Evolutionary conservation across 495 filamentous ascomycete species (phyloP).

Genomic region (Polyplosphaeria fusca): DNA sequence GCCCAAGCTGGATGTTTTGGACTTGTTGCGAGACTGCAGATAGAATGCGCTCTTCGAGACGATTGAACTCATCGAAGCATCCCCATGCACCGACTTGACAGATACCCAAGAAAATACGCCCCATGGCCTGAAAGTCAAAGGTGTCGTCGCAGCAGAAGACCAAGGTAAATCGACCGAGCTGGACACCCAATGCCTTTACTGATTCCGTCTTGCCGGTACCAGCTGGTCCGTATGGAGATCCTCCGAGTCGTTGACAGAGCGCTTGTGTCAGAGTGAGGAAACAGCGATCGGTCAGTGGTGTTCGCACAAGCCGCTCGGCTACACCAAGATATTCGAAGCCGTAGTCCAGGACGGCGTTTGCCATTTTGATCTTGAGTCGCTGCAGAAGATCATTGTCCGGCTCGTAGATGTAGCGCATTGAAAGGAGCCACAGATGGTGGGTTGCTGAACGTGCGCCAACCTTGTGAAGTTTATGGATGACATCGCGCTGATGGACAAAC

Average conservation of each 20-base stretch:
- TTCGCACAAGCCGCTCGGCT: slow-evolving; percentile 90
- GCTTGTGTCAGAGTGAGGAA: slow-evolving; percentile 97
- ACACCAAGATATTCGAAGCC: slow-evolving; percentile 98
- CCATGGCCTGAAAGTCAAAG: slow-evolving; percentile 99
- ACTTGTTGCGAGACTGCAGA: slow-evolving; percentile 98
- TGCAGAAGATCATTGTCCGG: slow-evolving; percentile 76
- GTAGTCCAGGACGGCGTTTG: slow-evolving; percentile 90
- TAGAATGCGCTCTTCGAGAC: slow-evolving; percentile 92
- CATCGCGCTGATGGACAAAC: slow-evolving; percentile 93
- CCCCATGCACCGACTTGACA: slow-evolving; percentile 99
- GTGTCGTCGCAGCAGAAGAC: slow-evolving; percentile 99
- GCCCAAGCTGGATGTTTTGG: slow-evolving; percentile 95
- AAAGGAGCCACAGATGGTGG: slow-evolving; percentile 91
- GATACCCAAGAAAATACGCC: slow-evolving; percentile 97
- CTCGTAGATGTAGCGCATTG: slow-evolving; percentile 93
- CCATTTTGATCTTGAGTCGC: slow-evolving; percentile 90
- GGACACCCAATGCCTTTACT: slow-evolving; percentile 93
- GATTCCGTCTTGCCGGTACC: slow-evolving; percentile 99
- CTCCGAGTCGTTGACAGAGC: slow-evolving; percentile 88
- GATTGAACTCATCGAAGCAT: slow-evolving; percentile 99
- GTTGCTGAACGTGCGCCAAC: slow-evolving; percentile 70
- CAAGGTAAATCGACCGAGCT: slow-evolving; percentile 94
- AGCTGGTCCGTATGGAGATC: slow-evolving; percentile 94
- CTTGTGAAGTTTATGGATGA: slow-evolving; percentile 76
- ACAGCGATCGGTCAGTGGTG: slow-evolving; percentile 93